These are phyloP conservation scores for Lactarius trivialis DNA, from an alignment of 768 basidiomycete genomes.

Conservation along the genomic window DNA sequence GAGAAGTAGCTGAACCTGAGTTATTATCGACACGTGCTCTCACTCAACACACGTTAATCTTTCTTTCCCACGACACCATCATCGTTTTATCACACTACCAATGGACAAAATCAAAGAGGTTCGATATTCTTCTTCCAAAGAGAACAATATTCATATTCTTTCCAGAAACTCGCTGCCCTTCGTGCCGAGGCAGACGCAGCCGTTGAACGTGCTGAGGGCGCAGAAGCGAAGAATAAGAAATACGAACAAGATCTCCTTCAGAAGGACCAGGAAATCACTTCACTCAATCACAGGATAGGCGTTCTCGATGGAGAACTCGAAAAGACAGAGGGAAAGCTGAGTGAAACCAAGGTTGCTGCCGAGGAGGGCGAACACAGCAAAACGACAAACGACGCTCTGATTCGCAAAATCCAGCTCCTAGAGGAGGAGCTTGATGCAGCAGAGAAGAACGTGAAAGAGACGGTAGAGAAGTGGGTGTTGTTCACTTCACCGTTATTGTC, in stretches of 20 bases:
- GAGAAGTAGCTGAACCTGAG: background rate
- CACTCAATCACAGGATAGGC: conserved; percentile 66
- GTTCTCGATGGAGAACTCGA: conserved; percentile 63
- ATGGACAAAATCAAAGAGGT: conserved; percentile 50
- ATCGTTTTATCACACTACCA: conserved; percentile 1
- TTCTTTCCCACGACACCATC: conserved; percentile 17
- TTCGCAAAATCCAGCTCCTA: conserved; percentile 80
- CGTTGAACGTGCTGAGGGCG: conserved; percentile 74
- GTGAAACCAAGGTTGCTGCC: conserved; percentile 54
- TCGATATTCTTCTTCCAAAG: background rate
- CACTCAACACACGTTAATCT: conserved; percentile 15
- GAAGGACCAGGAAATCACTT: conserved; percentile 82
- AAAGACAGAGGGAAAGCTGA: conserved; percentile 58
- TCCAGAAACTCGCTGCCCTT: conserved; percentile 67
- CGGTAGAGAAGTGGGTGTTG: conserved; percentile 84
- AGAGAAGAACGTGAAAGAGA: conserved; percentile 96
- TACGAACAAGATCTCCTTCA: conserved; percentile 64
- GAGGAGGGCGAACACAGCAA: conserved; percentile 66
- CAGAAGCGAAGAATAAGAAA: conserved; percentile 79
- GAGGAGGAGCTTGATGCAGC: conserved; percentile 95
- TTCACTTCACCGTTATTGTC: background rate
- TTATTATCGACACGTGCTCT: background rate
- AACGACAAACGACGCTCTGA: conserved; percentile 63
- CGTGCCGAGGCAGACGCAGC: conserved; percentile 83
- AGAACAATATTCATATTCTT: background rate